Conservation (phyloP, 495 filamentous ascomycete genomes). For the Opeltia flavorubescens region DNA sequence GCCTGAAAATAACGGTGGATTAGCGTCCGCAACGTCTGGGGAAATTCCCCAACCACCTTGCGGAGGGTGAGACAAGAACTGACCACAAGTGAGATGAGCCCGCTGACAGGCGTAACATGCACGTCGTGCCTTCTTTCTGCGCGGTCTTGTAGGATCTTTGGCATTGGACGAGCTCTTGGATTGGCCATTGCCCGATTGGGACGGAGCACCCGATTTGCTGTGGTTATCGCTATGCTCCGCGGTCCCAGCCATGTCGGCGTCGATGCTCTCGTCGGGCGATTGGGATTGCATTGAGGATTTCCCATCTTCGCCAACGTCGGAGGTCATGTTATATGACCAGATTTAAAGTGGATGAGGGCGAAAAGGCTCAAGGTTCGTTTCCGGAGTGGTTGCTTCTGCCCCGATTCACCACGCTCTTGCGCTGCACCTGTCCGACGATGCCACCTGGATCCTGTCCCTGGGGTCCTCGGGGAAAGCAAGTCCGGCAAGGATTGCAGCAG, state of each 20-base stretch:
- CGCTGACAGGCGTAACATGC: slow-evolving; percentile 95
- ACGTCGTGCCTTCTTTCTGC: slow-evolving; percentile 89
- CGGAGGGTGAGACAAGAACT: slow-evolving; percentile 22
- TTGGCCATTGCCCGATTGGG: slow-evolving; percentile 31
- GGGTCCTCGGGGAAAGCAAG: slow-evolving; percentile 2
- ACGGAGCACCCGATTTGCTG: slow-evolving; percentile 39
- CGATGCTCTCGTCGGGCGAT: slow-evolving; percentile 33
- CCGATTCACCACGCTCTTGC: background rate
- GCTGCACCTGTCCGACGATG: slow-evolving; percentile 5
- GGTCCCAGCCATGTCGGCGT: slow-evolving; percentile 38
- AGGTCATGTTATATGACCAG: slow-evolving; percentile 31
- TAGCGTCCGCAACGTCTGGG: background rate
- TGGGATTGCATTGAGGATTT: slow-evolving; percentile 25
- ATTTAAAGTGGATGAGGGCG: background rate
- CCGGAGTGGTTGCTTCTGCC: background rate
- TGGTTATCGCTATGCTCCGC: slow-evolving; percentile 29
- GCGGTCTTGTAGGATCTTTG: slow-evolving; percentile 75
- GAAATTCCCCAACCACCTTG: background rate
- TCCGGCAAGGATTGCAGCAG: slow-evolving; percentile 1
- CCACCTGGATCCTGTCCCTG: background rate
- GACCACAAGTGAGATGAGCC: slow-evolving; percentile 96
- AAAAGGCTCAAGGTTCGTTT: background rate
- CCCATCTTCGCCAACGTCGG: slow-evolving; percentile 34
- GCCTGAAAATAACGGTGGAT: slow-evolving; percentile 28
- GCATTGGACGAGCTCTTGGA: slow-evolving; percentile 49